Evolutionary conservation across 1,139 yeast genomes (phyloP), one percentile per base, ranked within the genome.

Genomic region (Saccharomycopsis crataegensis): DNA sequence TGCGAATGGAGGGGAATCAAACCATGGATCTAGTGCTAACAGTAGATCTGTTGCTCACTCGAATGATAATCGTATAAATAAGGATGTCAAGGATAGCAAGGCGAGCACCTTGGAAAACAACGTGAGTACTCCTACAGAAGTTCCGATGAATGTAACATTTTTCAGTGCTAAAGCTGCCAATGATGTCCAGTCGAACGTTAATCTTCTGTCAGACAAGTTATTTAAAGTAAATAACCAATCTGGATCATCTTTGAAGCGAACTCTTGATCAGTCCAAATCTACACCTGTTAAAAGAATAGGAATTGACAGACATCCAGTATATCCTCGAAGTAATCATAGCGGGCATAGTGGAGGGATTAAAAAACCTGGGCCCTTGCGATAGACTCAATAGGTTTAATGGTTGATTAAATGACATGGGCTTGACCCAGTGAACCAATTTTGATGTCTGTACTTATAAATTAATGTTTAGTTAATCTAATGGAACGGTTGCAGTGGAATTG

Each of bases 131-230:
- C n/a, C 40, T 5, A n/a, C 40, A 36, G 28, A 22, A 22, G 28
- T 22, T 54, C 59, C 50, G 47, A 66, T 49, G 68, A 69, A 50
- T 16, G 73, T 77, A 8, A 65, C 77, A 16, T 82, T 82, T 67
- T 81, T 81, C 32, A 76, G 81, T 57, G 86, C 87, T 3, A 75
- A 77, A 60, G 76, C 76, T 11, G 86, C 86, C 0, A 78, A 75
- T 48, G 68, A 74, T 11, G 67, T 79, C 6, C 82, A 76, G 57
- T 68, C 71, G 41, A 72, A 74, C 36, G 74, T 79, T 0, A 67
- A 72, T 2, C 67, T 72, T 28, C 63, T 69, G 2, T 56, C 66
- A 6, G 65, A 67, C 9, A 62, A 72, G 58, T 70, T 69, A 9
- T 72, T 64, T 62, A 82, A 81, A 60, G 72, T 80, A 17, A 75